A percentile compares a stretch with the other conserved stretches of the same genome.
phyloP scores from a whole-genome alignment of 768 basidiomycete species.

The Ephemerocybe angulata region DNA sequence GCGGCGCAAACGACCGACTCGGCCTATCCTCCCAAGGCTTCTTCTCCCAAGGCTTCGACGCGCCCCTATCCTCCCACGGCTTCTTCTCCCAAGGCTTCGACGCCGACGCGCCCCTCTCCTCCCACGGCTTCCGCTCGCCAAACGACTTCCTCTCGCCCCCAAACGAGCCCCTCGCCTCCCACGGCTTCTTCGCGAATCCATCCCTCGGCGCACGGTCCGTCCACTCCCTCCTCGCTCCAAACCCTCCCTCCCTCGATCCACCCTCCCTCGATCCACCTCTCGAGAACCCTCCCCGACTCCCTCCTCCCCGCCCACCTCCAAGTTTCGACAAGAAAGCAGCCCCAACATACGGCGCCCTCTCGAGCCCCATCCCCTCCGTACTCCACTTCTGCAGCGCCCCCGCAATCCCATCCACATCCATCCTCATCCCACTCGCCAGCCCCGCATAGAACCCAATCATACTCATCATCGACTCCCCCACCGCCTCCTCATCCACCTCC shows the following conservation, averaged over 20 bases:
- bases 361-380: slow-evolving; percentile 18
- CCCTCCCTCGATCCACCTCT: not conserved
- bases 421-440: slow-evolving; percentile 11
- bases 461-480: slow-evolving; percentile 30
- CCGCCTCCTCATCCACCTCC: slow-evolving; percentile 43
- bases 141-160: not conserved
- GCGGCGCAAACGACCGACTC: not conserved
- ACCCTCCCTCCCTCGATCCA: not conserved
- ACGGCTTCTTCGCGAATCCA: not conserved
- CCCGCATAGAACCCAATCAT: slow-evolving; percentile 26
- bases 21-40: not conserved
- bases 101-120: not conserved
- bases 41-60: not conserved
- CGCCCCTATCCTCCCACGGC: not conserved
- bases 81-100: not conserved
- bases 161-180: not conserved
- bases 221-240: slow-evolving; percentile 11
- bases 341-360: slow-evolving; percentile 11
- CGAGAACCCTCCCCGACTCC: not conserved
- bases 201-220: slow-evolving; percentile 9
- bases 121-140: not conserved
- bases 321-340: slow-evolving; percentile 14
- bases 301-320: slow-evolving; percentile 4
- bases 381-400: slow-evolving; percentile 18
- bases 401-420: slow-evolving; percentile 6